These are phyloP conservation scores for Sugiyamaella qingdaonensis DNA, from an alignment of 805 yeast genomes.

Conservation along the genomic window DNA sequence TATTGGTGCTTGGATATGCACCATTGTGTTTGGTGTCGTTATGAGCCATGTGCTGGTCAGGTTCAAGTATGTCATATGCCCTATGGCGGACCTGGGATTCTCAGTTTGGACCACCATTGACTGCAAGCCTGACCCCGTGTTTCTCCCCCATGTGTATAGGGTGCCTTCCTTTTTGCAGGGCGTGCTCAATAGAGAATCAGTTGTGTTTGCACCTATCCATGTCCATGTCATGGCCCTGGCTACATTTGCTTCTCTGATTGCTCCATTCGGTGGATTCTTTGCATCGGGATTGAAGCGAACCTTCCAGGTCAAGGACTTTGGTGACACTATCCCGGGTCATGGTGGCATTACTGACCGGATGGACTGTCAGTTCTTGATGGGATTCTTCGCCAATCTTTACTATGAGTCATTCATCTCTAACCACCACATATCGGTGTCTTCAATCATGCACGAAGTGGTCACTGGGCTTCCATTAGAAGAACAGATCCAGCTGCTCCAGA, in stretches of 20 bases:
- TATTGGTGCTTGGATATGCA: conserved; percentile 95
- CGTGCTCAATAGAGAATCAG: conserved; percentile 41
- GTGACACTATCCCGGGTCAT: conserved; percentile 98
- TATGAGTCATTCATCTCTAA: conserved; percentile 85
- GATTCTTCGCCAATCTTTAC: conserved; percentile 87
- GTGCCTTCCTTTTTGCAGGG: conserved; percentile 63
- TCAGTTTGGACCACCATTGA: conserved; percentile 52
- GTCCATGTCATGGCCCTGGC: conserved; percentile 84
- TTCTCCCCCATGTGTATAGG: conserved; percentile 70
- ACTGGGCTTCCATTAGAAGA: conserved; percentile 65
- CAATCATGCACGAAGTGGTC: conserved; percentile 69
- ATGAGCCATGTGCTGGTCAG: conserved; percentile 61
- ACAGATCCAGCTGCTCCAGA: conserved; percentile 55
- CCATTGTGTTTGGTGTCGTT: conserved; percentile 66
- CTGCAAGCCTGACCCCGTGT: conserved; percentile 89
- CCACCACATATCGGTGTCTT: conserved; percentile 56
- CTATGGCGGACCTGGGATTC: conserved; percentile 56
- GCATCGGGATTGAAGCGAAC: conserved; percentile 98
- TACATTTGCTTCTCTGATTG: conserved; percentile 92
- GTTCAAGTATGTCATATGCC: conserved; percentile 80
- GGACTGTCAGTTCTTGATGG: conserved; percentile 98
- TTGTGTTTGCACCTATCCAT: conserved; percentile 79
- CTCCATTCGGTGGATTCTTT: conserved; percentile 98
- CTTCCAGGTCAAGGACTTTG: conserved; percentile 93
- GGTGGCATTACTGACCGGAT: conserved; percentile 97